Evolutionary conservation across 148 eudicot genomes (phyloP), one percentile per base, ranked within the genome.

Genomic region (Rhododendron henanense): DNA sequence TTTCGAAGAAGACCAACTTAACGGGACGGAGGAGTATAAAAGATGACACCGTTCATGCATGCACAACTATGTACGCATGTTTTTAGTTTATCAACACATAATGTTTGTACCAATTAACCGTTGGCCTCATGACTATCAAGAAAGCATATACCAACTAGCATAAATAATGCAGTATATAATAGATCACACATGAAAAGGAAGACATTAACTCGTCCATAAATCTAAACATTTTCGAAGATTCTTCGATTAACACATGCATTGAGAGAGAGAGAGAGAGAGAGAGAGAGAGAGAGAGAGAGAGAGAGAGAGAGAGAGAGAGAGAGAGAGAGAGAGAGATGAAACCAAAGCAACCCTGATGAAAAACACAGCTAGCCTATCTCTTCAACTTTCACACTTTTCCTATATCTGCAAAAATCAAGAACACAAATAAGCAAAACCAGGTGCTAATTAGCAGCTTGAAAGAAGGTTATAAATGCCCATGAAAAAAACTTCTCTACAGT

Each of bases 301-400:
- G 82, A 79, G 69, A 81, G 11, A 53, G 25, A 51, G 10, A 80
- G 37, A 4, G 67, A 81, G 82, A 79, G 19, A 37, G 16, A 19
- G 5, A 25, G 33, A n/a, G 37, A 25, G 28, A 53, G 4, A 81
- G 39, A 4, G 45, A 81, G 82, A 79, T 1, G 21, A 37, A 11
- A 67, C 14, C 33, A 25, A 83, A 35, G 11, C n/a, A 33, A n/a
- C 23, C 53, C 44, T 53, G 48, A 37, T 28, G 13, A 47, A 67
- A 45, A 9, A 33, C 45, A 83, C 79, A 84, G 79, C 79, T 48
- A 84, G 65, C 65, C 65, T 33, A 83, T 50, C 82, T 79, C 82
- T 80, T 80, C 83, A 41, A 28, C 83, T 28, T 51, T 37, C 83
- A 6, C 44, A 6, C 83, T 53, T 80, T 18, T 18, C 44, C 65